phyloP scores from a whole-genome alignment of 192 early-diverging fungal genomes.

The Coemansia sp. region DNA sequence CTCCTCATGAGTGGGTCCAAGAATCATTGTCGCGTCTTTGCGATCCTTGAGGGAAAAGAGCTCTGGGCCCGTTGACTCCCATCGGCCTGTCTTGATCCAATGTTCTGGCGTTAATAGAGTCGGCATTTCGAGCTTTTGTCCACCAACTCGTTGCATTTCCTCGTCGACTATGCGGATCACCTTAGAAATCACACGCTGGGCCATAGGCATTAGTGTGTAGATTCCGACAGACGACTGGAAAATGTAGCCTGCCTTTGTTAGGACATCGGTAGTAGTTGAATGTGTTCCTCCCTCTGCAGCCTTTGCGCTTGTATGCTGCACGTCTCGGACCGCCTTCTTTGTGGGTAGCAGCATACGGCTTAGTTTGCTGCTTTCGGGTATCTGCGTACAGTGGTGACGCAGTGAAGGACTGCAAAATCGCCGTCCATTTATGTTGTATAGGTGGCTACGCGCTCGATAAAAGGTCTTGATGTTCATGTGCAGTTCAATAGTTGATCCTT shows the following conservation, averaged over 20 bases:
- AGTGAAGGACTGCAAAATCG: neutral
- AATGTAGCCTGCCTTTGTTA: slow-evolving; percentile 51
- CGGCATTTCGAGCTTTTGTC: slow-evolving; percentile 74
- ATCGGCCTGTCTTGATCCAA: slow-evolving; percentile 82
- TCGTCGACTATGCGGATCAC: slow-evolving; percentile 77
- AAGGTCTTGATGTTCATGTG: too few species aligned
- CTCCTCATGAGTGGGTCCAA: slow-evolving; percentile 92
- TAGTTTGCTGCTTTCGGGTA: slow-evolving; percentile 30
- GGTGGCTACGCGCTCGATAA: too few species aligned
- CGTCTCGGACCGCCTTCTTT: slow-evolving; percentile 24
- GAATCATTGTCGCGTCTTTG: slow-evolving; percentile 62
- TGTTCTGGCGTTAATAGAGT: slow-evolving; percentile 62
- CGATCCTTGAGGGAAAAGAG: slow-evolving; percentile 82
- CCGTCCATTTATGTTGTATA: neutral
- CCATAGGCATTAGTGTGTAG: slow-evolving; percentile 81
- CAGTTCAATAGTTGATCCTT: too few species aligned
- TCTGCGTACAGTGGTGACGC: slow-evolving; percentile 4
- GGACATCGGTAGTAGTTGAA: slow-evolving; percentile 18
- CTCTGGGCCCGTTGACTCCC: slow-evolving; percentile 65
- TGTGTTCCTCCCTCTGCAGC: neutral
- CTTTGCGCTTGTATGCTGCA: neutral
- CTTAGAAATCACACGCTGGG: slow-evolving; percentile 70
- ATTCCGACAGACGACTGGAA: slow-evolving; percentile 84
- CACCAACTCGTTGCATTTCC: slow-evolving; percentile 73
- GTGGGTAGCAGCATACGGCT: slow-evolving; percentile 53